phyloP scores from a whole-genome alignment of 768 basidiomycete genomes.

The Dictyophora rubrovolvata region DNA sequence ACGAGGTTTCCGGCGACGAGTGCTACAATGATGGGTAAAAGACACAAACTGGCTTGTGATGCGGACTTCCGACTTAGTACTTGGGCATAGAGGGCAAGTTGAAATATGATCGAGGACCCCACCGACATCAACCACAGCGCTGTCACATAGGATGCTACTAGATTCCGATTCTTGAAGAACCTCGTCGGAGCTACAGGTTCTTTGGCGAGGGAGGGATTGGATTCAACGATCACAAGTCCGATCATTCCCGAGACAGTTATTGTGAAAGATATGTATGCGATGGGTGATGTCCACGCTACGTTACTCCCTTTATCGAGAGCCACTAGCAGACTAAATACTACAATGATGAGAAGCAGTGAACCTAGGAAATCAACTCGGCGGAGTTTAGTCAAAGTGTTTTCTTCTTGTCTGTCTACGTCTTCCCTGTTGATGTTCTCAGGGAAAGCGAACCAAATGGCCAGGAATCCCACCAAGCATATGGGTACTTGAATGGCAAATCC shows the following conservation, averaged over 20 bases:
- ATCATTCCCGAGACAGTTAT: slow-evolving; percentile 18
- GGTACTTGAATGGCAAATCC: slow-evolving; percentile 55
- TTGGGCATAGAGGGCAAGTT: background rate
- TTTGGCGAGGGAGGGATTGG: slow-evolving; percentile 27
- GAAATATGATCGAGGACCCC: slow-evolving; percentile 16
- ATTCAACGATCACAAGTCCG: slow-evolving; percentile 37
- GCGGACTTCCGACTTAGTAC: background rate
- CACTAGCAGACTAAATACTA: slow-evolving; percentile 46
- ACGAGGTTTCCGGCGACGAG: background rate
- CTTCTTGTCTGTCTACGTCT: background rate
- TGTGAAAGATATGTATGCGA: background rate
- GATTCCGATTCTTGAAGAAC: slow-evolving; percentile 38
- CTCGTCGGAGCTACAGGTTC: slow-evolving; percentile 51
- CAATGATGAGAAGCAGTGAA: slow-evolving; percentile 40
- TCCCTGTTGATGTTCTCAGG: slow-evolving; percentile 34
- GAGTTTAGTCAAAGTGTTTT: slow-evolving; percentile 38
- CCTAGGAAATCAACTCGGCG: slow-evolving; percentile 57
- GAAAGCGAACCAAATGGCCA: slow-evolving; percentile 44
- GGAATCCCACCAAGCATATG: slow-evolving; percentile 40
- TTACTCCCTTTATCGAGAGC: slow-evolving; percentile 47
- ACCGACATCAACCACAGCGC: slow-evolving; percentile 47
- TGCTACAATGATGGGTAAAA: background rate
- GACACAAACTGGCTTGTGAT: background rate
- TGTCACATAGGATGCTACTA: slow-evolving; percentile 44
- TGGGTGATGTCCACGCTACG: slow-evolving; percentile 23